Percentiles rank a stretch among this genome's conserved stretches.
phyloP scores from a whole-genome alignment of 2,329 filamentous ascomycete species.

The Neofusicoccum umdonicola region DNA sequence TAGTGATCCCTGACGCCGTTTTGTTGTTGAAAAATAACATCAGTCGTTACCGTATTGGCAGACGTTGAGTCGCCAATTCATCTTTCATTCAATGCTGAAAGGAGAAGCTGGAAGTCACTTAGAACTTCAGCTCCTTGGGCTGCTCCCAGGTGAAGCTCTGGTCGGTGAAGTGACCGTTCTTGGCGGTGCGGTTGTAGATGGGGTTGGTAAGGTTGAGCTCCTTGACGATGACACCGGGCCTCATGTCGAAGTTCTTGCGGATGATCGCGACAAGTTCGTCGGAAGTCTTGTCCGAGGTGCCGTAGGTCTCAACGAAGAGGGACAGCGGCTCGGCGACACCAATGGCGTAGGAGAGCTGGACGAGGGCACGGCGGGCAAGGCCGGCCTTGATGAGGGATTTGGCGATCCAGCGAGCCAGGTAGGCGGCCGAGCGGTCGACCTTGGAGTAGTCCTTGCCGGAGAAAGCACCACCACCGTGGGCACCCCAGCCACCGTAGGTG shows the following conservation, averaged over 20 bases:
- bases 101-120: slow-evolving; percentile 35
- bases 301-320: slow-evolving; percentile 96
- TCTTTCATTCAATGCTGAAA: neutral
- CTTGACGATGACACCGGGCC: slow-evolving; percentile 97
- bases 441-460: slow-evolving; percentile 99
- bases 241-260: slow-evolving; percentile 92
- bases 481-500: slow-evolving; percentile 99
- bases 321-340: slow-evolving; percentile 97
- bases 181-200: slow-evolving; percentile 97
- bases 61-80: slow-evolving; percentile 18
- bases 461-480: slow-evolving; percentile 99
- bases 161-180: slow-evolving; percentile 99
- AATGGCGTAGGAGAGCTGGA: slow-evolving; percentile 99
- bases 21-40: slow-evolving; percentile 17
- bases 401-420: slow-evolving; percentile 97
- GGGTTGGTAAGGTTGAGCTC: slow-evolving; percentile 93
- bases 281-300: slow-evolving; percentile 83
- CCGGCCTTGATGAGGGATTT: slow-evolving; percentile 92
- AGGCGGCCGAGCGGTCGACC: slow-evolving; percentile 97
- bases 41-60: slow-evolving; percentile 10
- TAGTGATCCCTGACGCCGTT: slow-evolving; percentile 22
- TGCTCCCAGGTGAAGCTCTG: slow-evolving; percentile 98
- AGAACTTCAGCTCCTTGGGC: slow-evolving; percentile 91
- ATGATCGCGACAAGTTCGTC: slow-evolving; percentile 96
- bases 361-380: slow-evolving; percentile 86